Percentiles rank a stretch among this genome's conserved stretches.
These are phyloP conservation scores for Parsonsia alboflavescens DNA, from an alignment of 257 asterid species.

Conservation along the genomic window DNA sequence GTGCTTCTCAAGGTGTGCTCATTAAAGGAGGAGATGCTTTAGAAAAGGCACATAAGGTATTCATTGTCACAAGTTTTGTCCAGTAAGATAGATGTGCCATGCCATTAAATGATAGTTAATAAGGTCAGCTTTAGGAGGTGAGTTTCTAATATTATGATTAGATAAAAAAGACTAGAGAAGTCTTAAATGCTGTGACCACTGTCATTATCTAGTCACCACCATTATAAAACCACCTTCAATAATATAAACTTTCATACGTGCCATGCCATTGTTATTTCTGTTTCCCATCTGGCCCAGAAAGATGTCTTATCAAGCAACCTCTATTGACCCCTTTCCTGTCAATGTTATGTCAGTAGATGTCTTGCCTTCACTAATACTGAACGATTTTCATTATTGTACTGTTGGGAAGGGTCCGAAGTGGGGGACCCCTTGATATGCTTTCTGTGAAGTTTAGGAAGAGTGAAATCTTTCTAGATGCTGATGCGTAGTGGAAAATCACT, in stretches of 20 bases:
- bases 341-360: not conserved
- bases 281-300: not conserved
- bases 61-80: not conserved
- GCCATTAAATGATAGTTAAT: not conserved
- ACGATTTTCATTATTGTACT: not conserved
- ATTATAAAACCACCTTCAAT: not conserved
- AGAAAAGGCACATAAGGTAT: constrained; percentile 91
- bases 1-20: constrained; percentile 93
- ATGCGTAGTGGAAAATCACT: not conserved
- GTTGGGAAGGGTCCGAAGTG: not conserved
- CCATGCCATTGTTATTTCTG: not conserved
- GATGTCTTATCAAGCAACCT: not conserved
- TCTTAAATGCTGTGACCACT: not conserved
- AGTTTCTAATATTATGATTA: not conserved
- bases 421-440: not conserved
- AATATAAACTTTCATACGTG: not conserved
- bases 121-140: not conserved
- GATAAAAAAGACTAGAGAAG: not conserved
- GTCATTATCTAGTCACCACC: not conserved
- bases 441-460: not conserved
- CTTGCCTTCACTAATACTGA: not conserved
- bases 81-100: not conserved
- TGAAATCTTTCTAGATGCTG: not conserved
- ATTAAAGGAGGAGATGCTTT: constrained; percentile 95
- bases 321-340: not conserved